phyloP scores from a whole-genome alignment of 2,329 filamentous ascomycete species.

The Macrophomina phaseolina region DNA sequence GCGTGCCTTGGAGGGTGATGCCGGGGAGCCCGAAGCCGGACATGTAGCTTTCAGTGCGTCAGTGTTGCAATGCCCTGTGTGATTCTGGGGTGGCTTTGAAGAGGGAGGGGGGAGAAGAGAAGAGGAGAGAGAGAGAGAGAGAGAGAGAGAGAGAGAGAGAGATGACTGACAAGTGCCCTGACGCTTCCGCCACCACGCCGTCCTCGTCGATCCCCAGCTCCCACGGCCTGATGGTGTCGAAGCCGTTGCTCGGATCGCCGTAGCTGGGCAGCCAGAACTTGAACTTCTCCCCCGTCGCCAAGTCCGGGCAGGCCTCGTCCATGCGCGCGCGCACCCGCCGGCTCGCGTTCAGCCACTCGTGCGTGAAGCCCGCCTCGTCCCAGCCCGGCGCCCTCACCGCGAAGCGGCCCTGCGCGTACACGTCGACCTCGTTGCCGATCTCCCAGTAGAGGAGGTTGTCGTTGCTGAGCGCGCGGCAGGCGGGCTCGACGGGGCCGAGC shows the following conservation, averaged over 20 bases:
- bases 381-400: conserved; percentile 59
- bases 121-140: conserved; percentile 54
- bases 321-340: conserved; percentile 55
- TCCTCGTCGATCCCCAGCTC: conserved; percentile 59
- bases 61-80: too few species aligned
- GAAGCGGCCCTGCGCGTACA: conserved; percentile 58
- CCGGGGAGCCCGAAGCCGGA: conserved; percentile 63
- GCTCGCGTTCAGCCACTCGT: conserved; percentile 64
- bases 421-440: conserved; percentile 69
- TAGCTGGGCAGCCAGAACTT: conserved; percentile 63
- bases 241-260: conserved; percentile 57
- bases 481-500: conserved; percentile 60
- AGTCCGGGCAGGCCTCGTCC: conserved; percentile 56
- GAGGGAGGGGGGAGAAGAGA: conserved; percentile 45
- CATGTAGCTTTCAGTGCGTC: conserved; percentile 59
- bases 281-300: conserved; percentile 50
- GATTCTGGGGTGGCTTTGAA: neutral
- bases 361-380: conserved; percentile 61
- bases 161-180: neutral
- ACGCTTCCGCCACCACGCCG: conserved; percentile 48
- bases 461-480: conserved; percentile 60
- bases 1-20: conserved; percentile 65
- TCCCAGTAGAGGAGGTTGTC: conserved; percentile 64
- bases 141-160: conserved; percentile 60
- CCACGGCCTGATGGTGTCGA: conserved; percentile 60